Percentiles rank a stretch among this genome's conserved stretches.
These are phyloP conservation scores for Discostella pseudostelligera DNA, from an alignment of 108 stramenopile genomes.

Conservation along the genomic window DNA sequence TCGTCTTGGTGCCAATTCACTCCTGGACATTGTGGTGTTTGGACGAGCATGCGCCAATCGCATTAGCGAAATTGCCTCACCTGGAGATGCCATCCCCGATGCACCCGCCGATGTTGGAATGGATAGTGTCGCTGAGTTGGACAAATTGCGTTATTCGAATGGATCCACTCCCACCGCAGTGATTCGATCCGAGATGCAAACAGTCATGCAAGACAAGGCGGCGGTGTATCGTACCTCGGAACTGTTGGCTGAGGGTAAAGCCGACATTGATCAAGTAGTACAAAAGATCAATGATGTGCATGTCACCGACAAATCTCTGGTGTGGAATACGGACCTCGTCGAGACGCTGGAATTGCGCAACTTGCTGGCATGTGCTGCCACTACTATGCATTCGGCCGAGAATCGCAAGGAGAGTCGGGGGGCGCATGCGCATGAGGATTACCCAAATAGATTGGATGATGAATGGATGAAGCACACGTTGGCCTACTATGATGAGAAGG, in stretches of 20 bases:
- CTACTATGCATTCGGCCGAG: conserved; percentile 98
- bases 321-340: conserved; percentile 99
- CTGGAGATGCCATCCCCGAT: conserved; percentile 81
- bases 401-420: conserved; percentile 95
- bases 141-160: conserved; percentile 83
- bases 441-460: conserved; percentile 91
- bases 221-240: conserved; percentile 96
- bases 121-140: conserved; percentile 84
- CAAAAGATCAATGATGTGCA: conserved; percentile 83
- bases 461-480: conserved; percentile 99
- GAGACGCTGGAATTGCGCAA: conserved; percentile 95
- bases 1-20: conserved; percentile 97
- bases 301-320: conserved; percentile 92
- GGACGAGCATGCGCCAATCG: conserved; percentile 96
- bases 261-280: conserved; percentile 89
- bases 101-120: conserved; percentile 82
- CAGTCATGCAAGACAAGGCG: conserved; percentile 98
- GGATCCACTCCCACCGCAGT: conserved; percentile 85
- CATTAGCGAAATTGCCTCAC: conserved; percentile 94
- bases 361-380: conserved; percentile 90
- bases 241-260: conserved; percentile 79
- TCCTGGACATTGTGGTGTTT: conserved; percentile 99
- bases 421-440: conserved; percentile 99
- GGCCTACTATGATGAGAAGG: conserved; percentile 90
- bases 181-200: conserved; percentile 92